phyloP scores from a whole-genome alignment of 1,139 yeast genomes.

The Protomyces pachydermus region DNA sequence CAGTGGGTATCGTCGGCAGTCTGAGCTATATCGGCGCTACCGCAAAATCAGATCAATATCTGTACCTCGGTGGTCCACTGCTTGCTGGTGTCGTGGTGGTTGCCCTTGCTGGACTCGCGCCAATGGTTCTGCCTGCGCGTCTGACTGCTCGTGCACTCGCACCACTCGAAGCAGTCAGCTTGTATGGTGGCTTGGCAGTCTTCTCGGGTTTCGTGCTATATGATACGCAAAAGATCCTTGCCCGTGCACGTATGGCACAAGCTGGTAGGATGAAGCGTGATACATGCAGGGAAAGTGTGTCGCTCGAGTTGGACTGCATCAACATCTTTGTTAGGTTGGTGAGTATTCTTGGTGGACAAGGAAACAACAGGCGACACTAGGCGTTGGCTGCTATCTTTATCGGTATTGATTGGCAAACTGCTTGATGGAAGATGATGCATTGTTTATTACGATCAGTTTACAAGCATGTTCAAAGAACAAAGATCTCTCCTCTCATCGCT shows the following conservation, averaged over 20 bases:
- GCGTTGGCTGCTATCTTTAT: background rate
- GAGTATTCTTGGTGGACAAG: constrained; percentile 15
- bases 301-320: constrained; percentile 25
- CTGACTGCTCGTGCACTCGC: constrained; percentile 20
- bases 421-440: too few species aligned
- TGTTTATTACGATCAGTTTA: too few species aligned
- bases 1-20: constrained; percentile 25
- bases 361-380: constrained; percentile 1
- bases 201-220: constrained; percentile 23
- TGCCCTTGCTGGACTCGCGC: constrained; percentile 26
- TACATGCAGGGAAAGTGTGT: constrained; percentile 15
- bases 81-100: constrained; percentile 25
- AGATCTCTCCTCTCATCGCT: background rate
- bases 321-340: constrained; percentile 27
- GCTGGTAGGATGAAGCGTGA: constrained; percentile 23
- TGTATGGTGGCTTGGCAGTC: constrained; percentile 26
- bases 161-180: constrained; percentile 16
- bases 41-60: constrained; percentile 21
- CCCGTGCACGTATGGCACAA: constrained; percentile 22
- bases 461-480: too few species aligned
- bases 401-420: too few species aligned
- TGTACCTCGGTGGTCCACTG: constrained; percentile 26
- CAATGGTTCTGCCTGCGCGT: constrained; percentile 25
- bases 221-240: constrained; percentile 19
- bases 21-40: constrained; percentile 26